Evolutionary conservation across 2,329 filamentous ascomycete species (phyloP), one percentile per base, ranked within the genome.

Genomic region (Xylaria polymorpha): DNA sequence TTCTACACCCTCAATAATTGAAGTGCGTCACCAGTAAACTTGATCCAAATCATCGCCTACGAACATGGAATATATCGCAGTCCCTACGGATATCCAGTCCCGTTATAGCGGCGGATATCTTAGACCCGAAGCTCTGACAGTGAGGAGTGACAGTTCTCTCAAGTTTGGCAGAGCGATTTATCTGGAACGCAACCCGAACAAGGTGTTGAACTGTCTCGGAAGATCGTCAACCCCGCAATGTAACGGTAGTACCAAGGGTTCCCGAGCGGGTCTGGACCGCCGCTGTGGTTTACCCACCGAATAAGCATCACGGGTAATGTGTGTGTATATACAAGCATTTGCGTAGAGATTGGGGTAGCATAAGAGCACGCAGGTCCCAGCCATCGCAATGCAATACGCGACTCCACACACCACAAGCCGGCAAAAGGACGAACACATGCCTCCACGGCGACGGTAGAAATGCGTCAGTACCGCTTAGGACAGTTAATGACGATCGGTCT

Each of bases 381-480:
- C 53, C 32, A n/a, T 56, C 7, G n/a, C 20, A 18, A 14, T 7
- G n/a, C 20, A 18, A 20, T 15, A 10, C 9, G 35, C 60, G 18
- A 55, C 12, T 48, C 44, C 29, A 41, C 48, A 32, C 43, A 63
- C 53, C 20, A 29, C 29, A 43, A 37, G 35, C 12, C 43, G 37
- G 43, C 29, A 32, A 20, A 12, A 51, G 44, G 35, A 63, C 6
- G 60, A 3, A 14, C 51, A 37, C 32, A n/a, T 20, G 0, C 18
- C 59, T 62, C 14, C 7, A 60, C 9, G 32, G 25, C 4, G n/a
- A 32, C 22, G 8, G 25, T 43, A 29, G 7, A 64, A 22, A 72
- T 72, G 70, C 35, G 65, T 51, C 55, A 29, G 20, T 51, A 65
- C 64, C 4, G 29, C 58, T 56, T 68, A 51, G 65, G 61, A 58